Conservation (phyloP, 305 asterid species). For the Stenogyne calaminthoides region DNA sequence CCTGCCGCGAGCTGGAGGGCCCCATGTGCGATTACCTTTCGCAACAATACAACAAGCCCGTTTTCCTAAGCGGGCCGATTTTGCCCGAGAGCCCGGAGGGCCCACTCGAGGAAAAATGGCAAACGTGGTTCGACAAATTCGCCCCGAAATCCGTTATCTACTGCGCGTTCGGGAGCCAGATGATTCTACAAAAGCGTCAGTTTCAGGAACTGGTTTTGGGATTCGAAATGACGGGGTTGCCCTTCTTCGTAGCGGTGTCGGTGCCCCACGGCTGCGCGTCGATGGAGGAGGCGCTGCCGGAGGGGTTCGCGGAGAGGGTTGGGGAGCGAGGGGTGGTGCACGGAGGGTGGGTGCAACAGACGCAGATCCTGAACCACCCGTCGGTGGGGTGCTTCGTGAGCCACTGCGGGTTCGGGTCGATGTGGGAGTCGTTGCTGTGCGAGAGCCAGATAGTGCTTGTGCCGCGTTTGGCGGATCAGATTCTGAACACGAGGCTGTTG, state of each 20-base stretch:
- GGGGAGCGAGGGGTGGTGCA: slow-evolving; percentile 54
- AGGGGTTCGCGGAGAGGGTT: slow-evolving; percentile 68
- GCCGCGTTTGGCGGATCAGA: slow-evolving; percentile 68
- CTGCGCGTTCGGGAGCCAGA: slow-evolving; percentile 69
- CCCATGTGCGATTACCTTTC: slow-evolving; percentile 57
- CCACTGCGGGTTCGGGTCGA: slow-evolving; percentile 87
- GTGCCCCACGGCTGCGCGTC: slow-evolving; percentile 58
- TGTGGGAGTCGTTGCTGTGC: slow-evolving; percentile 82
- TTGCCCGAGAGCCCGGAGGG: slow-evolving; percentile 38
- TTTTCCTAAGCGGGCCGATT: slow-evolving; percentile 54
- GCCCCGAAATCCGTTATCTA: slow-evolving; percentile 41
- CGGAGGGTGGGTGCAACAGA: slow-evolving; percentile 76
- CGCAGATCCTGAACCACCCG: slow-evolving; percentile 60
- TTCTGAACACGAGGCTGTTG: slow-evolving; percentile 60
- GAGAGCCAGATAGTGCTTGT: slow-evolving; percentile 68
- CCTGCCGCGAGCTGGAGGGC: slow-evolving; percentile 63
- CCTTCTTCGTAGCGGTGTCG: slow-evolving; percentile 55
- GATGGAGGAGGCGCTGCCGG: slow-evolving; percentile 67
- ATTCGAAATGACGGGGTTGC: slow-evolving; percentile 58
- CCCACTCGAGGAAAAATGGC: slow-evolving; percentile 46
- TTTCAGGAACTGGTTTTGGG: slow-evolving; percentile 66
- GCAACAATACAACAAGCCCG: slow-evolving; percentile 44
- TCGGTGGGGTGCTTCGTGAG: slow-evolving; percentile 83
- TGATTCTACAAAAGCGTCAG: slow-evolving; percentile 45
- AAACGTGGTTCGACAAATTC: slow-evolving; percentile 48